Base-by-base conservation (phyloP, 192 early-diverging fungal genomes). In the Podila horticola region DNA sequence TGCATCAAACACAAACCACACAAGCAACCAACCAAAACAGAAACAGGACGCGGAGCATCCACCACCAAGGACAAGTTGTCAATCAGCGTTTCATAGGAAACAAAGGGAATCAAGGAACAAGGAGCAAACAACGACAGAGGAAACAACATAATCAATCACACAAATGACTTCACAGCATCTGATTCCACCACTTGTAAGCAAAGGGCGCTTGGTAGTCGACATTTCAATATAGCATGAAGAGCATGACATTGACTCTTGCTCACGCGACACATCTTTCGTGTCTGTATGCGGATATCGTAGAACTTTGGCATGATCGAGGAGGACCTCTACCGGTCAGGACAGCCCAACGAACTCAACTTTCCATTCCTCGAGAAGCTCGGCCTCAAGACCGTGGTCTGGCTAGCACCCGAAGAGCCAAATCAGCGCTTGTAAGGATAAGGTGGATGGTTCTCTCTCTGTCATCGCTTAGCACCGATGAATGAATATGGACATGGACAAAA, bases 301-400 rank as follows among this genome's bases (percentile, higher is more conserved):
- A 99, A 99, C 85, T 99, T 94, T 91, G 97, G 97, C 4, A 94
- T 98, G 88, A 94, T 99, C 57, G 97, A 99, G 79, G 96, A 97
- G 71, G 93, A 97, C 74, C 88, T 99, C 20, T 99, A 97, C 85
- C 90, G 98, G 55, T 98, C 96, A 24, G 94, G 95, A 28, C 97
- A 99, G 79, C 98, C 98, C 19, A 99, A 99, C 79, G 98, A 99
- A 86, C 91, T 99, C 66, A 99, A 99, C 88, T 99, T 99, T 82
- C 98, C 98, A 0, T 98, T 99, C 74, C 89, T 99, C 66, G 98
- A 98, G 74, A 97, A 95, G 74, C 92, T 99, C 5, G 96, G 93
- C 8, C 88, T 99, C 65, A 94, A 94, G 58, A 97, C 96, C 12
- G 94, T 99, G 34, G 90, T 97, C 0, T 99, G 94, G 91, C 90